Evolutionary conservation across 805 yeast species (phyloP).

Genomic region (Ogataea minuta): DNA sequence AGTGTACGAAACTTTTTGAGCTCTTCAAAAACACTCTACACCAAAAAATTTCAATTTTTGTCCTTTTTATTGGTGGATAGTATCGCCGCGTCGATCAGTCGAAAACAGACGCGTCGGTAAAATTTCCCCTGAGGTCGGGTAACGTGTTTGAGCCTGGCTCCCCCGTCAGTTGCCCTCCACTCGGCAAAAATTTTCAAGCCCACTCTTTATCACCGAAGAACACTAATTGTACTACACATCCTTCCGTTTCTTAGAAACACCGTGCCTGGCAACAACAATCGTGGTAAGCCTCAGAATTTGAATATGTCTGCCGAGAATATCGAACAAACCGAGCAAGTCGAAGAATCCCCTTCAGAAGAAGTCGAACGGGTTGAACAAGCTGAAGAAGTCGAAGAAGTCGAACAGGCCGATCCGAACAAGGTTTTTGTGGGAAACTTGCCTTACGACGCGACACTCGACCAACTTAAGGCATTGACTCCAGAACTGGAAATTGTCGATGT

Average conservation of each 20-base stretch:
- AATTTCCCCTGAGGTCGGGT: not conserved
- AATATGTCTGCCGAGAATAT: conserved; percentile 12
- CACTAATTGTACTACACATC: conserved; percentile 1
- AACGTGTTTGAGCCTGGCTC: no score
- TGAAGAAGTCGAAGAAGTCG: conserved; percentile 11
- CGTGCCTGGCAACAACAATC: conserved; percentile 5
- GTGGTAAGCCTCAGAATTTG: conserved; percentile 7
- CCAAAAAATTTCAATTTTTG: conserved; percentile 25
- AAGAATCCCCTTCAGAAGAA: conserved; percentile 13
- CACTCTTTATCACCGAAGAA: not conserved
- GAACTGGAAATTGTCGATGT: conserved; percentile 34
- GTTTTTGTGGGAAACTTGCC: conserved; percentile 47
- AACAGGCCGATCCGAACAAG: conserved; percentile 16
- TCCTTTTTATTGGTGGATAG: conserved; percentile 25
- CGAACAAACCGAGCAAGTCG: conserved; percentile 8
- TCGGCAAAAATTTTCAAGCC: conserved; percentile 10
- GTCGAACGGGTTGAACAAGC: conserved; percentile 11
- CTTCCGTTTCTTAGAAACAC: conserved; percentile 2
- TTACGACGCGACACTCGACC: conserved; percentile 43
- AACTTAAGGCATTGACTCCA: conserved; percentile 40
- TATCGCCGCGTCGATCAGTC: conserved; percentile 7
- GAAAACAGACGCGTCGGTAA: conserved; percentile 1
- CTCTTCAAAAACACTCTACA: conserved; percentile 12
- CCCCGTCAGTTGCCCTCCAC: conserved; percentile 8
- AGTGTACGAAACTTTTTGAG: conserved; percentile 9